phyloP scores from a whole-genome alignment of 2,329 filamentous ascomycete genomes.

The Tolypocladium ophioglossoides region DNA sequence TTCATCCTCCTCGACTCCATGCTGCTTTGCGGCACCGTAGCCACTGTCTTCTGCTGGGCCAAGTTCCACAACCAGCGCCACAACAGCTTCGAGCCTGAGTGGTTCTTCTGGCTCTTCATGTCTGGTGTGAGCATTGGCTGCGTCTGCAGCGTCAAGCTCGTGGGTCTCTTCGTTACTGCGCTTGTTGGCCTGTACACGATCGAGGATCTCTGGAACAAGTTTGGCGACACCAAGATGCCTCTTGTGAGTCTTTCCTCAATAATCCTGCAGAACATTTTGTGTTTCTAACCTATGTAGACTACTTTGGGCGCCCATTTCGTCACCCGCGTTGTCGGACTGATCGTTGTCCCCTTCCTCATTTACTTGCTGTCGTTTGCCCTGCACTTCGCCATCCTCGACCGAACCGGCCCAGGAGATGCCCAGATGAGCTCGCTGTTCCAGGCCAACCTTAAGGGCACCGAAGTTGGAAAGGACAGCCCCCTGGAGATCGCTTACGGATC shows the following conservation, averaged over 20 bases:
- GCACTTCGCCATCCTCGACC: slow-evolving; percentile 89
- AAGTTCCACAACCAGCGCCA: slow-evolving; percentile 87
- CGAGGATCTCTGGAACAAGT: slow-evolving; percentile 97
- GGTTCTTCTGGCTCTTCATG: slow-evolving; percentile 90
- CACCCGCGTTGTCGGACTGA: slow-evolving; percentile 75
- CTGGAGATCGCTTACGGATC: slow-evolving; percentile 87
- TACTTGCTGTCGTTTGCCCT: slow-evolving; percentile 94
- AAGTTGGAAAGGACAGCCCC: slow-evolving; percentile 89
- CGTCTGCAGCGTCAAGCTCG: slow-evolving; percentile 97
- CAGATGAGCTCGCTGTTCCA: slow-evolving; percentile 99
- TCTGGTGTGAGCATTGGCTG: slow-evolving; percentile 94
- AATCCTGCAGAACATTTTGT: background rate
- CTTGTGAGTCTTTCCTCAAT: slow-evolving; percentile 40
- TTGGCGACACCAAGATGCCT: slow-evolving; percentile 87
- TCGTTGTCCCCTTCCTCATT: slow-evolving; percentile 77
- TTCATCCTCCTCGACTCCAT: slow-evolving; percentile 98
- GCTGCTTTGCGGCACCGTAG: slow-evolving; percentile 97
- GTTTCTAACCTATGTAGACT: slow-evolving; percentile 19
- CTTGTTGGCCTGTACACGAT: slow-evolving; percentile 91
- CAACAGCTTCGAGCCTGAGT: slow-evolving; percentile 79
- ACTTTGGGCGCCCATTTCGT: slow-evolving; percentile 68
- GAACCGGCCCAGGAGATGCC: slow-evolving; percentile 92
- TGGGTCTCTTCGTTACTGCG: slow-evolving; percentile 90
- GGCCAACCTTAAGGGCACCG: slow-evolving; percentile 86
- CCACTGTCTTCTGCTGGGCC: slow-evolving; percentile 92